Percentiles rank a stretch among this genome's conserved stretches.
Evolutionary conservation across 129 eudicot species (phyloP).

Genomic region (Arctium lappa): DNA sequence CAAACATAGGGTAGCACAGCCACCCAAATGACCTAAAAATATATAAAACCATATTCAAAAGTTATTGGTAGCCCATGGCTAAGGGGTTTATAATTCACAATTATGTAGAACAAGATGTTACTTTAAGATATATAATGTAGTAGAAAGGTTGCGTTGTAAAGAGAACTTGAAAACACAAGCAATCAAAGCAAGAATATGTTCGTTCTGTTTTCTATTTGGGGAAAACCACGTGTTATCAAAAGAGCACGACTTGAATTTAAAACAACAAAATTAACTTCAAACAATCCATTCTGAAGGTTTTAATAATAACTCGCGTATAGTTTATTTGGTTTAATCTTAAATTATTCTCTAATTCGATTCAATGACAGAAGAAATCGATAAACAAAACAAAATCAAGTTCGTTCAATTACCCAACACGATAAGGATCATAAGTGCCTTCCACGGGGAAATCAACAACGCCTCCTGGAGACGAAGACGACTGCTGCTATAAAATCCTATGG

Average conservation of each 20-base stretch:
- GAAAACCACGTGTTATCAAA: background rate
- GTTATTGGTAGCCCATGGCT: background rate
- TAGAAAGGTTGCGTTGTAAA: background rate
- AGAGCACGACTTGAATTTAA: background rate
- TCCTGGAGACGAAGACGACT: constrained; percentile 36
- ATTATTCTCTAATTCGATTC: background rate
- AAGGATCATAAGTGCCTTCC: constrained; percentile 84
- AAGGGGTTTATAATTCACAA: background rate
- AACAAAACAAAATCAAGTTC: background rate
- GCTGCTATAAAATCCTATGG: constrained; percentile 56
- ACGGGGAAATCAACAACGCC: constrained; percentile 78
- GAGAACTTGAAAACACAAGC: constrained; percentile 13
- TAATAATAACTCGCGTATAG: background rate
- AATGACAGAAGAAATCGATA: background rate
- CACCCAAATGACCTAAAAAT: background rate
- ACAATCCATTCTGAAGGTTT: background rate
- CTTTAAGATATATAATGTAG: background rate
- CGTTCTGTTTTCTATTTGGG: background rate
- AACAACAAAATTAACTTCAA: background rate
- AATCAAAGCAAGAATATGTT: constrained; percentile 4
- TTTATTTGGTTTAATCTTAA: background rate
- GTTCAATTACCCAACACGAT: constrained; percentile 69
- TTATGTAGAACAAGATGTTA: constrained; percentile 8
- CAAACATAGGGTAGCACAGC: background rate
- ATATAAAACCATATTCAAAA: background rate